Conservation (phyloP, 2,329 filamentous ascomycete genomes). For the Cyphellophora europaea region DNA sequence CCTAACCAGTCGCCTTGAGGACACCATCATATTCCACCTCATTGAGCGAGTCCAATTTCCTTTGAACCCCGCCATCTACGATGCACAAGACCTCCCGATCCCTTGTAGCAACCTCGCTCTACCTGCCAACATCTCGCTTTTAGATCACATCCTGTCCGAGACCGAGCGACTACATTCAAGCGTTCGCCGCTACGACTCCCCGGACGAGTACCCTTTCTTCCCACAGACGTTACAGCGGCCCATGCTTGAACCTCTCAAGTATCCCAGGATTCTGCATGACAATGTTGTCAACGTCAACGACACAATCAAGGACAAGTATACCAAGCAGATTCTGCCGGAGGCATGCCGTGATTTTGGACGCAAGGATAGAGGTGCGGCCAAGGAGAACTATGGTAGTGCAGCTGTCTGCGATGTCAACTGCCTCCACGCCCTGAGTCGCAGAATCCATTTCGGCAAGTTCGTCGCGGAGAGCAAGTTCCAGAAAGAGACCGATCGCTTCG, state of each 20-base stretch:
- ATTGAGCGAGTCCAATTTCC: constrained; percentile 98
- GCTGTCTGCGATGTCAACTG: constrained; percentile 86
- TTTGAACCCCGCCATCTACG: constrained; percentile 80
- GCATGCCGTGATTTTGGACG: constrained; percentile 72
- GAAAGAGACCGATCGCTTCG: constrained; percentile 72
- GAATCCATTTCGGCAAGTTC: constrained; percentile 98
- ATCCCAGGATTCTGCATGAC: constrained; percentile 76
- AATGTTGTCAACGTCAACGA: constrained; percentile 89
- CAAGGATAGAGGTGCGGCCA: constrained; percentile 69
- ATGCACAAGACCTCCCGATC: constrained; percentile 67
- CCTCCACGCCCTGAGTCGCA: constrained; percentile 77
- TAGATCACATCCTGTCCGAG: constrained; percentile 88
- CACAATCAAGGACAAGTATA: constrained; percentile 78
- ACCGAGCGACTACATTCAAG: constrained; percentile 86
- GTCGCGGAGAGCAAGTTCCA: constrained; percentile 94
- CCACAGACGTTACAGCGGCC: constrained; percentile 67
- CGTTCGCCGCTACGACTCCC: constrained; percentile 88
- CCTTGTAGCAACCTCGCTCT: constrained; percentile 67
- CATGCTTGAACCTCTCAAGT: constrained; percentile 78
- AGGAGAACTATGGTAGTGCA: constrained; percentile 91
- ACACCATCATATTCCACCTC: constrained; percentile 93
- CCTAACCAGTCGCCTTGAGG: constrained; percentile 75
- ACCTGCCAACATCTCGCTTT: constrained; percentile 88
- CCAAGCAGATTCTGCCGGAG: constrained; percentile 69
- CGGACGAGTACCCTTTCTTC: constrained; percentile 98